Percentiles rank a stretch among this genome's conserved stretches.
These are phyloP conservation scores for Fusarium sp. DNA, from an alignment of 2,329 filamentous ascomycete species.

Conservation along the genomic window DNA sequence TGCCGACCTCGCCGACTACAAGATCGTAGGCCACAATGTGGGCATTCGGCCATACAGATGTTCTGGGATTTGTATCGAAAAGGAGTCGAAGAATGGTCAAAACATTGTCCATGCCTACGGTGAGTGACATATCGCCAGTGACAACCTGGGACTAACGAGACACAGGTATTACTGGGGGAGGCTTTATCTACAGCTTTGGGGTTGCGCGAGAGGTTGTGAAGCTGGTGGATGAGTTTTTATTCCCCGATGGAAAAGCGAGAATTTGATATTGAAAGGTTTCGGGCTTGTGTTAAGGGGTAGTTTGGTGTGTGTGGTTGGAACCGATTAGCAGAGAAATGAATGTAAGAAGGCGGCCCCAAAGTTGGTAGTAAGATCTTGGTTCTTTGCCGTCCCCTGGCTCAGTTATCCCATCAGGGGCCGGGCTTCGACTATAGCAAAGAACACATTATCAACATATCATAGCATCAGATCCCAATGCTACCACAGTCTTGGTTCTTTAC, in stretches of 20 bases:
- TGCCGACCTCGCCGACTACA: not conserved
- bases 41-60: not conserved
- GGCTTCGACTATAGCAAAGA: too few species aligned
- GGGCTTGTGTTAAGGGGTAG: not conserved
- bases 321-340: not conserved
- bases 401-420: too few species aligned
- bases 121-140: not conserved
- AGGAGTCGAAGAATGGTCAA: constrained; percentile 9
- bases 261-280: not conserved
- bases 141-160: not conserved
- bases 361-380: too few species aligned
- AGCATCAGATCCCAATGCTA: too few species aligned
- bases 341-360: not conserved
- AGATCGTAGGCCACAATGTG: constrained; percentile 6
- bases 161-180: constrained; percentile 9
- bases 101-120: constrained; percentile 15
- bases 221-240: not conserved
- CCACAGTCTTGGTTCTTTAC: too few species aligned
- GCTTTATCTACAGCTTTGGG: constrained; percentile 11
- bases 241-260: not conserved
- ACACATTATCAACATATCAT: too few species aligned
- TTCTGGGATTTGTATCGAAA: not conserved
- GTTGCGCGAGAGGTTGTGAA: not conserved
- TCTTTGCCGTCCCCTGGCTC: too few species aligned
- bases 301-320: not conserved